These are phyloP conservation scores for Megacollybia platyphylla DNA, from an alignment of 1,284 basidiomycete species.

Conservation along the genomic window DNA sequence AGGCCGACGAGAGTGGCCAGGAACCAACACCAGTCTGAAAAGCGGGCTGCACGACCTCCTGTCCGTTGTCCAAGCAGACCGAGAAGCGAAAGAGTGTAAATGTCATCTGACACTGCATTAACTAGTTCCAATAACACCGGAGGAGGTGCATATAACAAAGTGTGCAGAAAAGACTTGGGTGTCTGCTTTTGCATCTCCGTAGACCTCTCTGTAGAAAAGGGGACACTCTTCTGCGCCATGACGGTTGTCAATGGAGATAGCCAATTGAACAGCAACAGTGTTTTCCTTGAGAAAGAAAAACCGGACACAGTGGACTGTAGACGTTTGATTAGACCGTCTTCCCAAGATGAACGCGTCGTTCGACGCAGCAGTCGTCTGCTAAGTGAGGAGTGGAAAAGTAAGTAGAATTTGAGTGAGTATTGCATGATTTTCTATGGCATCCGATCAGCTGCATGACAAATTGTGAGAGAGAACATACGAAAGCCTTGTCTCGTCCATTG, in stretches of 20 bases:
- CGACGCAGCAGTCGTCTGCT: slow-evolving; percentile 29
- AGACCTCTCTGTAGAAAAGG: slow-evolving; percentile 33
- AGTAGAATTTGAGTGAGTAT: slow-evolving; percentile 62
- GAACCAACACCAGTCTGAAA: slow-evolving; percentile 79
- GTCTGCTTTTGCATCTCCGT: slow-evolving; percentile 19
- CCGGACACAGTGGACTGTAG: slow-evolving; percentile 48
- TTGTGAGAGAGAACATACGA: slow-evolving; percentile 33
- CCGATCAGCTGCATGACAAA: slow-evolving; percentile 1
- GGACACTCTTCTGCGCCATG: slow-evolving; percentile 48
- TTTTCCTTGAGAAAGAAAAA: slow-evolving; percentile 67
- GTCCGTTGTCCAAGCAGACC: slow-evolving; percentile 51
- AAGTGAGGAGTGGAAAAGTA: slow-evolving; percentile 51
- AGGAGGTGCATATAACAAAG: slow-evolving; percentile 66
- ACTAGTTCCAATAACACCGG: slow-evolving; percentile 70
- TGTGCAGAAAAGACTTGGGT: slow-evolving; percentile 46
- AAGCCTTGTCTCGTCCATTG: slow-evolving; percentile 68
- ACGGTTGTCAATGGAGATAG: slow-evolving; percentile 57
- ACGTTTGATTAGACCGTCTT: slow-evolving; percentile 40
- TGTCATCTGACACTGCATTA: slow-evolving; percentile 61
- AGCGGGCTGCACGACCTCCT: slow-evolving; percentile 55
- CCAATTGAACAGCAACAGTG: slow-evolving; percentile 74
- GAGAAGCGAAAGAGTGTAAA: slow-evolving; percentile 58
- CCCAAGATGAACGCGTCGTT: slow-evolving; percentile 33
- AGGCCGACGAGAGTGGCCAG: slow-evolving; percentile 61
- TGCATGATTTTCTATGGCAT: slow-evolving; percentile 64